Evolutionary conservation across 164 flowering plant genomes (phyloP).

Genomic region (Sedum album): DNA sequence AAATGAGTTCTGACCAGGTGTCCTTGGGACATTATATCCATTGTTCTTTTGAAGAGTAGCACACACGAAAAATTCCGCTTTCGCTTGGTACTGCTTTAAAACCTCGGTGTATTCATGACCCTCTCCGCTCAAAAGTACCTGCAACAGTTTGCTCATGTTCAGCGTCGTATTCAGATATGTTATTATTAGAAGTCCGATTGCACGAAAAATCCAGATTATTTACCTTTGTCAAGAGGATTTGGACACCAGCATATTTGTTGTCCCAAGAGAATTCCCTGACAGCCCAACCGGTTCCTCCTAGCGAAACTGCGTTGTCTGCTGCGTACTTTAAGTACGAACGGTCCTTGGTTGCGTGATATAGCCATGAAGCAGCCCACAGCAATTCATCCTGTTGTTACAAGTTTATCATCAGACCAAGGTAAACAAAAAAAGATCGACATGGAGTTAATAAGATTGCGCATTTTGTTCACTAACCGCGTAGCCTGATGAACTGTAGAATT

Average conservation of each 20-base stretch:
- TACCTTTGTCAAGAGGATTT: constrained; percentile 83
- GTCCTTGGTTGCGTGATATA: constrained; percentile 57
- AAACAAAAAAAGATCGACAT: not conserved
- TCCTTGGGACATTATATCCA: constrained; percentile 59
- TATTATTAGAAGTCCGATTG: not conserved
- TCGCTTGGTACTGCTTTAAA: constrained; percentile 65
- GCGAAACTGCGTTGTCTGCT: constrained; percentile 42
- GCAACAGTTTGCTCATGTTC: constrained; percentile 5
- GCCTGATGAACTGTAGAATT: constrained; percentile 67
- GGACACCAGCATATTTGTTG: constrained; percentile 87
- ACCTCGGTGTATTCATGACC: constrained; percentile 46
- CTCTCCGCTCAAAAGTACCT: constrained; percentile 61
- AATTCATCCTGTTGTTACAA: constrained; percentile 57
- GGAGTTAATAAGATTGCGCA: too few relatives aligned
- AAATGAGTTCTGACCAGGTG: constrained; percentile 49
- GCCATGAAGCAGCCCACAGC: constrained; percentile 89
- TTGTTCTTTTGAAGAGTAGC: constrained; percentile 70
- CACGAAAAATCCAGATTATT: not conserved
- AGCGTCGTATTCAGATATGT: not conserved
- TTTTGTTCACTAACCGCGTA: constrained; percentile 37
- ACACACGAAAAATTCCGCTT: constrained; percentile 77
- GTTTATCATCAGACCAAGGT: not conserved
- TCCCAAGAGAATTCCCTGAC: constrained; percentile 86
- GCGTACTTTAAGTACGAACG: constrained; percentile 64
- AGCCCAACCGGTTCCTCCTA: constrained; percentile 84